Conservation (phyloP, 2,329 filamentous ascomycete genomes). For the Didymella sp. region DNA sequence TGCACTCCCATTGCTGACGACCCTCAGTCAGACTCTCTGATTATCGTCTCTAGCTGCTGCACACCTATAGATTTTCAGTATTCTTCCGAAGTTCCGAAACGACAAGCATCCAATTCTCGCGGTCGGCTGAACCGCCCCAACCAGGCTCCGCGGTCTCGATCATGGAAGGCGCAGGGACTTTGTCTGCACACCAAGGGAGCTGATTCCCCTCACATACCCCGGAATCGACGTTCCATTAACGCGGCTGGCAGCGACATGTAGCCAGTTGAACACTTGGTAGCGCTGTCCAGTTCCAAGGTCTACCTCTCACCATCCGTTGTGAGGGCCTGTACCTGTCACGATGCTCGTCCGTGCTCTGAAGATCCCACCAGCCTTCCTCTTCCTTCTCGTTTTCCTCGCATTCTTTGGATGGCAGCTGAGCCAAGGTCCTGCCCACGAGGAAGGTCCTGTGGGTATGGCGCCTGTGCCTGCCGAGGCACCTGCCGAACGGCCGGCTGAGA, state of each 20-base stretch:
- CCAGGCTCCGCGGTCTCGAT: slow-evolving; percentile 19
- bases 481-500: slow-evolving; percentile 15
- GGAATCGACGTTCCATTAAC: slow-evolving; percentile 23
- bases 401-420: slow-evolving; percentile 44
- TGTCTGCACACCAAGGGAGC: slow-evolving; percentile 14
- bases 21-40: background rate
- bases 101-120: background rate
- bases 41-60: background rate
- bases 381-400: slow-evolving; percentile 39
- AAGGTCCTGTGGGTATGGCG: slow-evolving; percentile 10
- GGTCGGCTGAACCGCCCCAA: slow-evolving; percentile 1
- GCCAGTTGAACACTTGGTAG: slow-evolving; percentile 11
- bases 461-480: slow-evolving; percentile 22
- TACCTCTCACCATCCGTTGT: background rate
- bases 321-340: slow-evolving; percentile 6
- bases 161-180: slow-evolving; percentile 5
- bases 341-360: slow-evolving; percentile 41
- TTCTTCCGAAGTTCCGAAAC: background rate
- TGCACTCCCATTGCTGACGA: background rate
- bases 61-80: background rate
- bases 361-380: slow-evolving; percentile 31
- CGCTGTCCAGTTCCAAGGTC: background rate
- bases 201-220: slow-evolving; percentile 26
- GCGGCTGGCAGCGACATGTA: slow-evolving; percentile 23
- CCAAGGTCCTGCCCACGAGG: slow-evolving; percentile 29